phyloP scores from a whole-genome alignment of 1,284 basidiomycete species.

The Hemileia vastatrix region DNA sequence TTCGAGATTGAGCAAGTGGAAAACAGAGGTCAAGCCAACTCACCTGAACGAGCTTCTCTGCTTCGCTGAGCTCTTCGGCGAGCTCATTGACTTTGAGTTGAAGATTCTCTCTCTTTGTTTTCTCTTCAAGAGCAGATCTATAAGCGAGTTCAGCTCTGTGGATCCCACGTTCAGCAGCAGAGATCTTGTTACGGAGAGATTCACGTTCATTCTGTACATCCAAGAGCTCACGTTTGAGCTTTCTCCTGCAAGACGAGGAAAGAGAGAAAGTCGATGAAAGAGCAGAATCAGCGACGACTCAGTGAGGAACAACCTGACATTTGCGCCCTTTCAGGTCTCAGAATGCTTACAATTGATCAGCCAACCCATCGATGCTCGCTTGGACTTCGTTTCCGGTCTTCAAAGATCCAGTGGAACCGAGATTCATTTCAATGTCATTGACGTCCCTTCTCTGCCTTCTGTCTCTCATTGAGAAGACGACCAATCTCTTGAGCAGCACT shows the following conservation, averaged over 20 bases:
- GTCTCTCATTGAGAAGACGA: conserved; percentile 57
- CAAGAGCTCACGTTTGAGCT: conserved; percentile 33
- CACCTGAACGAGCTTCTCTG: not conserved
- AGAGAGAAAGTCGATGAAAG: no score
- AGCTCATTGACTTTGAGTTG: not conserved
- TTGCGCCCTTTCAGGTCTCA: no score
- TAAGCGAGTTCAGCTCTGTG: not conserved
- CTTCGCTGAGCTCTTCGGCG: not conserved
- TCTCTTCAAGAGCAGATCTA: not conserved
- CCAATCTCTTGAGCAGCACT: conserved; percentile 57
- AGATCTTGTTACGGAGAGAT: conserved; percentile 2
- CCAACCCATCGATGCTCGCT: conserved; percentile 57
- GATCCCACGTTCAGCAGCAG: not conserved
- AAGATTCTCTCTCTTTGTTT: not conserved
- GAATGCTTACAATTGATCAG: conserved; percentile 58
- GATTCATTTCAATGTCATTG: conserved; percentile 56
- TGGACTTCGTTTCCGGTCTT: conserved; percentile 78
- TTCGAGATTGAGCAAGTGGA: no score
- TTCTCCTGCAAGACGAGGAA: conserved; percentile 18
- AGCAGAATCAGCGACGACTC: no score
- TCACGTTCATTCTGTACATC: conserved; percentile 25
- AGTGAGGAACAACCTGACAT: no score
- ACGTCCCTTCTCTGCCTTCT: conserved; percentile 59
- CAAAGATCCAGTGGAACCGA: conserved; percentile 61
- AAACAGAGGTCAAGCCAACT: not conserved